phyloP scores from a whole-genome alignment of 768 basidiomycete genomes.

The Leccinum longicurvipes region DNA sequence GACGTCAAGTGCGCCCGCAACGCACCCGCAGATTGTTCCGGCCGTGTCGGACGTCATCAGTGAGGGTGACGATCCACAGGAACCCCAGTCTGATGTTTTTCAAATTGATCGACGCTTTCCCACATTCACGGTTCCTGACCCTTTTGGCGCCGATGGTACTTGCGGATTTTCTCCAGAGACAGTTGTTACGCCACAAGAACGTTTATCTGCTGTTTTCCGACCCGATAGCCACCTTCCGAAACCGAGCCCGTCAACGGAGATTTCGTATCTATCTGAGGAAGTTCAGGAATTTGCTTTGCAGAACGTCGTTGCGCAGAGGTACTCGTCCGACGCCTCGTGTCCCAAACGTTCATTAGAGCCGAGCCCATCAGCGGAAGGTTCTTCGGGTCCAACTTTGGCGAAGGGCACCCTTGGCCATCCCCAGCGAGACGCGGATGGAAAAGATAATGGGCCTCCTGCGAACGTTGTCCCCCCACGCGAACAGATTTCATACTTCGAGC shows the following conservation, averaged over 20 bases:
- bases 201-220: background rate
- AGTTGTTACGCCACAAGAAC: background rate
- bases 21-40: background rate
- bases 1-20: background rate
- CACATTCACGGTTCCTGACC: background rate
- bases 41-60: background rate
- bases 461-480: background rate
- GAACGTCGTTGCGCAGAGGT: background rate
- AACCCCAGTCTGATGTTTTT: background rate
- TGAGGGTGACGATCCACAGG: background rate
- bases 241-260: background rate
- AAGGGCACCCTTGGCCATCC: background rate
- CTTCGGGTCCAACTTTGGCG: background rate
- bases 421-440: background rate
- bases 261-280: background rate
- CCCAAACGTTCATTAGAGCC: too few species aligned
- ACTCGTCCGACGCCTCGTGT: background rate
- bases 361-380: background rate
- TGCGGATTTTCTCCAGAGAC: background rate
- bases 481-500: background rate
- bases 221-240: background rate
- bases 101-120: background rate
- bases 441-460: background rate
- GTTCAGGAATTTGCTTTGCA: background rate
- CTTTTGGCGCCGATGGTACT: background rate